These are phyloP conservation scores for Ceratocystis lukuohia DNA, from an alignment of 2,329 filamentous ascomycete species.

Conservation along the genomic window DNA sequence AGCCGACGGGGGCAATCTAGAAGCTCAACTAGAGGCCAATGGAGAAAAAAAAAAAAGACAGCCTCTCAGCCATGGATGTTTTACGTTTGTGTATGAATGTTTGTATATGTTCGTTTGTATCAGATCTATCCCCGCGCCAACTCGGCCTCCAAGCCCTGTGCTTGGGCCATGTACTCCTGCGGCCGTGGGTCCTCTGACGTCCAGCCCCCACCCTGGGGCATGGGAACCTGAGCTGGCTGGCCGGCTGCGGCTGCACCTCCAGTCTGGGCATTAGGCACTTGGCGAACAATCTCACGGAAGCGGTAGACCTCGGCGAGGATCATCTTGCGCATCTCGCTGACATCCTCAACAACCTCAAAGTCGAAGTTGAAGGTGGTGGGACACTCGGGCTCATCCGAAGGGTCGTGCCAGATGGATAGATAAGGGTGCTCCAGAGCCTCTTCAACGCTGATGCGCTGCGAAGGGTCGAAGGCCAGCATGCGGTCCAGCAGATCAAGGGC, in stretches of 20 bases:
- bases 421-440: constrained; percentile 93
- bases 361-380: constrained; percentile 94
- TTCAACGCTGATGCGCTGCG: constrained; percentile 84
- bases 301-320: constrained; percentile 86
- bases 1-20: neutral
- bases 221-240: constrained; percentile 35
- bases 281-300: constrained; percentile 57
- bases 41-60: neutral
- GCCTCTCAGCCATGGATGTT: neutral
- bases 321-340: constrained; percentile 90
- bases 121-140: constrained; percentile 29
- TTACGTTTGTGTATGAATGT: no score
- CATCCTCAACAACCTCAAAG: constrained; percentile 94
- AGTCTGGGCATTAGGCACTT: constrained; percentile 31
- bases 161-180: constrained; percentile 41
- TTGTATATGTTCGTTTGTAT: no score
- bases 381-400: constrained; percentile 86
- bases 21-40: neutral
- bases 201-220: constrained; percentile 42
- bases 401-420: constrained; percentile 95
- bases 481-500: constrained; percentile 88
- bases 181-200: constrained; percentile 46
- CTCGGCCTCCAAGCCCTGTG: constrained; percentile 44
- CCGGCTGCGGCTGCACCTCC: constrained; percentile 25
- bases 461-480: constrained; percentile 96